Evolutionary conservation across 306 rosid genomes (phyloP).

Genomic region (Quercus bicolor): DNA sequence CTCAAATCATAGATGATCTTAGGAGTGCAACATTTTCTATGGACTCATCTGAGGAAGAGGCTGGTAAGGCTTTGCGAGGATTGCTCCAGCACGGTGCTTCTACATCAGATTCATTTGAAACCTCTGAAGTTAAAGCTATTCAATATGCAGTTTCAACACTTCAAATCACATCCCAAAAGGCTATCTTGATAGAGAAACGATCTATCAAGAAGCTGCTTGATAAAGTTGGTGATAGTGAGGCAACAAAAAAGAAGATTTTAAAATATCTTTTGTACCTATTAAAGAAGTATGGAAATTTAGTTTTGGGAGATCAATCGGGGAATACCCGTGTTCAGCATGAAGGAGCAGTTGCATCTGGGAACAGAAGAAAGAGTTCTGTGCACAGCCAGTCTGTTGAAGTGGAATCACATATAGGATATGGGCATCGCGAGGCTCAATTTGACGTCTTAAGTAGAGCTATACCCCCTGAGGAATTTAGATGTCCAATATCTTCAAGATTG

Average conservation of each 20-base stretch:
- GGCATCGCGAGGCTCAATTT: conserved; percentile 23
- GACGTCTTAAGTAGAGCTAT: conserved; percentile 31
- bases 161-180: conserved; percentile 49
- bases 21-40: conserved; percentile 44
- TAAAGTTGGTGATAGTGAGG: conserved; percentile 40
- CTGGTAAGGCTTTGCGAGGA: conserved; percentile 54
- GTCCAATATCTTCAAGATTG: conserved; percentile 71
- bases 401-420: conserved; percentile 13
- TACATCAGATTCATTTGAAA: conserved; percentile 46
- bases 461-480: conserved; percentile 63
- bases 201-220: conserved; percentile 51
- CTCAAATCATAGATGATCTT: conserved; percentile 61
- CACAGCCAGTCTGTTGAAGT: conserved; percentile 18
- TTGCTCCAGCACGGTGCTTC: conserved; percentile 45
- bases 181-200: conserved; percentile 58
- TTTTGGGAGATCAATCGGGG: conserved; percentile 39
- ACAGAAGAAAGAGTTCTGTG: conserved; percentile 27
- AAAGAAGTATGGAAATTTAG: conserved; percentile 39
- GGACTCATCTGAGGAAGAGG: conserved; percentile 65
- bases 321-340: conserved; percentile 18
- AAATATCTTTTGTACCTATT: conserved; percentile 51
- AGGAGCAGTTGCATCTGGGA: conserved; percentile 30
- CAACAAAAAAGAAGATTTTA: conserved; percentile 49
- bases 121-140: conserved; percentile 49
- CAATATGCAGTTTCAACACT: conserved; percentile 62